Conservation (phyloP, 768 basidiomycete genomes). For the Leccinum imitatum region DNA sequence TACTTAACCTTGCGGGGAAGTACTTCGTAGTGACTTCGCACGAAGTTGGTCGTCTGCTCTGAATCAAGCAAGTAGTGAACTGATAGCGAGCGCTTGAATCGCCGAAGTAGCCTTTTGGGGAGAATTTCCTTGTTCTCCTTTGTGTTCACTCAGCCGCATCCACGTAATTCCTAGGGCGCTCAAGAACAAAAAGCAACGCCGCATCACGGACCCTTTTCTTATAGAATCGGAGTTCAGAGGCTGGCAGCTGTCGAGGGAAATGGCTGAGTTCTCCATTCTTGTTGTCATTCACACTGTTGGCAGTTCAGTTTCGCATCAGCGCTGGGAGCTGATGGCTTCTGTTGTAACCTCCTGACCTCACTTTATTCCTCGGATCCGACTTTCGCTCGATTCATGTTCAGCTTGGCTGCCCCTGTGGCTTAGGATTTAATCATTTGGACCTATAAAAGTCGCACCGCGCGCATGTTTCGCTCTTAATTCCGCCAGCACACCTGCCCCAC, state of each 20-base stretch:
- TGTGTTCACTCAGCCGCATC: constrained; percentile 5
- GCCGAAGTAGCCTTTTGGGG: neutral
- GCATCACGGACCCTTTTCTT: constrained; percentile 6
- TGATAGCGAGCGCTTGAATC: neutral
- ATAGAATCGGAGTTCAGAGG: neutral
- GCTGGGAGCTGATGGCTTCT: constrained; percentile 1
- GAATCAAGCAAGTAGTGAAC: neutral
- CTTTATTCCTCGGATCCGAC: constrained; percentile 19
- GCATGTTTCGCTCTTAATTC: constrained; percentile 15
- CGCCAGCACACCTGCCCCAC: constrained; percentile 18
- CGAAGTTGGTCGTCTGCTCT: neutral
- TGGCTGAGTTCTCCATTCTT: constrained; percentile 25
- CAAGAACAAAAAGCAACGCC: constrained; percentile 17
- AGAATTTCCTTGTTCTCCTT: neutral
- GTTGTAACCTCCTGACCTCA: constrained; percentile 14
- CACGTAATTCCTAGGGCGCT: neutral
- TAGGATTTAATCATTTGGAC: constrained; percentile 2
- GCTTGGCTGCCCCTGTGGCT: constrained; percentile 32
- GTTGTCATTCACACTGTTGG: constrained; percentile 9
- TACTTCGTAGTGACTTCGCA: neutral
- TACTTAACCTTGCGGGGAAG: neutral
- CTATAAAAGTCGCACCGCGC: constrained; percentile 30
- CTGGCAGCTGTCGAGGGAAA: constrained; percentile 13
- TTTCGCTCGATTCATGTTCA: constrained; percentile 11
- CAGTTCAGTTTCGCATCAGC: constrained; percentile 11